Conservation (phyloP, 176 grass and related monocot species). For the Aegilops tauschii region DNA sequence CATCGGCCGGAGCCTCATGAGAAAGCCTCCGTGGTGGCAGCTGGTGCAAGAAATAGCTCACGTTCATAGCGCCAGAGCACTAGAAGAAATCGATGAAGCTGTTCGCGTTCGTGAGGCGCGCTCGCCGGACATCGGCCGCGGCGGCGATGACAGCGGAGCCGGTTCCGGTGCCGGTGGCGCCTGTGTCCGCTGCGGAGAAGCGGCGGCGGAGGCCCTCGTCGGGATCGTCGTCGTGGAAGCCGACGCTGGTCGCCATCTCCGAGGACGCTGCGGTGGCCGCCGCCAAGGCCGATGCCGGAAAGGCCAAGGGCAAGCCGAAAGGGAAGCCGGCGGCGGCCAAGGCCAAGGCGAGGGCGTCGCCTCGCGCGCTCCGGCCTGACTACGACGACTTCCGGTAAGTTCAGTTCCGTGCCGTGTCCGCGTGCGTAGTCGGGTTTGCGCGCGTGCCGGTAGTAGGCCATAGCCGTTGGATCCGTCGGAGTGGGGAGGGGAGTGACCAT, state of each 20-base stretch:
- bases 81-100: constrained; percentile 38
- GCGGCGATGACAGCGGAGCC: background rate
- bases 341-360: constrained; percentile 7
- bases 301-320: background rate
- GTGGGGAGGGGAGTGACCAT: background rate
- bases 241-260: constrained; percentile 66
- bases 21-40: constrained; percentile 11
- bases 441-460: background rate
- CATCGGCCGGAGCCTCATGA: background rate
- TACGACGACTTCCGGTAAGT: constrained; percentile 72
- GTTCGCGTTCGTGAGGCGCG: constrained; percentile 48
- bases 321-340: constrained; percentile 14
- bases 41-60: constrained; percentile 15
- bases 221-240: constrained; percentile 51
- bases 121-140: constrained; percentile 6
- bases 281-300: background rate
- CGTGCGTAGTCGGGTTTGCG: background rate
- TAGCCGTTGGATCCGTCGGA: background rate
- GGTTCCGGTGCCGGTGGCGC: background rate
- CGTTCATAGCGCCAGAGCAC: background rate
- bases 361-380: constrained; percentile 19
- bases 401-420: background rate
- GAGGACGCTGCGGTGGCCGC: constrained; percentile 46
- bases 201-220: constrained; percentile 35
- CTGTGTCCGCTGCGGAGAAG: constrained; percentile 27